Evolutionary conservation across 2,329 filamentous ascomycete genomes (phyloP).

Genomic region (Fusarium udum): DNA sequence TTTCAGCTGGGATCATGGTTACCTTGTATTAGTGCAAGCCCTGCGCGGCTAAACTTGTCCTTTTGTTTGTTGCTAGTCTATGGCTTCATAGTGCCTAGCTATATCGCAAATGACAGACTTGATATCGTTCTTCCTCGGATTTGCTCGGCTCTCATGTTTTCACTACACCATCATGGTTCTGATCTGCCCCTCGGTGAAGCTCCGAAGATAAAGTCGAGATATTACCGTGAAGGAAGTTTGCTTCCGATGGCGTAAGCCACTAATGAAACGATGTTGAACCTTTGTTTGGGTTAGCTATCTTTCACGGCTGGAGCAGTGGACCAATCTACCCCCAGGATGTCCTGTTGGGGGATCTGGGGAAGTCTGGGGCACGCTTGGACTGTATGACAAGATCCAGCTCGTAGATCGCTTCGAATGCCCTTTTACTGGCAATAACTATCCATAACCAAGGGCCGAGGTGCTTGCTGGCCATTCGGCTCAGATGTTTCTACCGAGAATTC

Average conservation of each 20-base stretch:
- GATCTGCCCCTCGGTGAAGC: slow-evolving; percentile 16
- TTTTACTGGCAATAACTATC: not conserved
- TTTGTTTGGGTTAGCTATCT: not conserved
- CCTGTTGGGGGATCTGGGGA: not conserved
- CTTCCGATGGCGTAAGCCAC: not conserved
- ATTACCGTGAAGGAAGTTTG: not conserved
- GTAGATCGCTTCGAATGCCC: not conserved
- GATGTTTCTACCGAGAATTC: not conserved
- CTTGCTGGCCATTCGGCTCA: not conserved
- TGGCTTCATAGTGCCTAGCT: not conserved
- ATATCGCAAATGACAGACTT: not conserved
- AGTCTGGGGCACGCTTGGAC: not conserved
- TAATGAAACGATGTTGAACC: not conserved
- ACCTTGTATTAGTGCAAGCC: slow-evolving; percentile 12
- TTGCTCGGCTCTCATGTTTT: not conserved
- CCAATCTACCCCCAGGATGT: not conserved
- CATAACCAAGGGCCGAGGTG: not conserved
- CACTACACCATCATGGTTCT: not conserved
- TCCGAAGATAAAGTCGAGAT: slow-evolving; percentile 9
- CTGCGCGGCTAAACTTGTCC: slow-evolving; percentile 5
- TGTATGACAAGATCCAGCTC: not conserved
- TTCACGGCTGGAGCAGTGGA: not conserved
- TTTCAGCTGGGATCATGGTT: slow-evolving; percentile 10
- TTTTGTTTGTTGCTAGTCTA: not conserved
- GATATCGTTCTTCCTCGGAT: not conserved